phyloP scores from a whole-genome alignment of 2,329 filamentous ascomycete species.

The Coniochaeta sp. region DNA sequence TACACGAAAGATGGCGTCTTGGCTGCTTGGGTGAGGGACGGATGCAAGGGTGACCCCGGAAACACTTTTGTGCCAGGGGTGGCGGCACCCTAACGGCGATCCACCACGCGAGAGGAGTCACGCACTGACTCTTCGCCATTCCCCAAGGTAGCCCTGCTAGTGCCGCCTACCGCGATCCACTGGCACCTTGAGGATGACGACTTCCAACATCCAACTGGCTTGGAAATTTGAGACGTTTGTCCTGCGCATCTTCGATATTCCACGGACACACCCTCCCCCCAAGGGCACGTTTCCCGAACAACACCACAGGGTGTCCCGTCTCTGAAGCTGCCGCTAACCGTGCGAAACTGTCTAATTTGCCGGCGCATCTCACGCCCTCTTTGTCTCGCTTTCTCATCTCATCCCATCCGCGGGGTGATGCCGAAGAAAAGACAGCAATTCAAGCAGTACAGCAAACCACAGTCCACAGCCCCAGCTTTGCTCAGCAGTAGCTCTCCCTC shows the following conservation, averaged over 20 bases:
- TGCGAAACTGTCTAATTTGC: background rate
- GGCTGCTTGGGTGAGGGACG: background rate
- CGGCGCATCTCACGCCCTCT: background rate
- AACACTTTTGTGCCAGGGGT: background rate
- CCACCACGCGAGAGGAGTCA: background rate
- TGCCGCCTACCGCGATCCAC: background rate
- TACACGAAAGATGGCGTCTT: background rate
- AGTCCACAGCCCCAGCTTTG: slow-evolving; percentile 43
- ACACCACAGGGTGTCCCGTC: background rate
- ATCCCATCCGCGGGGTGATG: slow-evolving; percentile 29
- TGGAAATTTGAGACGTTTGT: background rate
- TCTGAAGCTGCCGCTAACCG: background rate
- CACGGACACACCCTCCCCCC: background rate
- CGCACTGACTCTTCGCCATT: background rate
- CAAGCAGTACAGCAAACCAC: slow-evolving; percentile 48
- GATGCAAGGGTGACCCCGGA: background rate
- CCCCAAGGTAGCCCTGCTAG: background rate
- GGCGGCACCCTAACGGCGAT: background rate
- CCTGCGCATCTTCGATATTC: background rate
- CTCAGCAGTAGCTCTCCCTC: slow-evolving; percentile 24
- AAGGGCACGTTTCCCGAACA: background rate
- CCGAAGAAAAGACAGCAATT: slow-evolving; percentile 54
- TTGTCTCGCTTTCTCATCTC: background rate
- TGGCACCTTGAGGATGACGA: background rate
- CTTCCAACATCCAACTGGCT: background rate